Percentiles rank a stretch among this genome's conserved stretches.
These are phyloP conservation scores for Saccharomycopsis schoenii DNA, from an alignment of 805 yeast genomes.

Conservation along the genomic window DNA sequence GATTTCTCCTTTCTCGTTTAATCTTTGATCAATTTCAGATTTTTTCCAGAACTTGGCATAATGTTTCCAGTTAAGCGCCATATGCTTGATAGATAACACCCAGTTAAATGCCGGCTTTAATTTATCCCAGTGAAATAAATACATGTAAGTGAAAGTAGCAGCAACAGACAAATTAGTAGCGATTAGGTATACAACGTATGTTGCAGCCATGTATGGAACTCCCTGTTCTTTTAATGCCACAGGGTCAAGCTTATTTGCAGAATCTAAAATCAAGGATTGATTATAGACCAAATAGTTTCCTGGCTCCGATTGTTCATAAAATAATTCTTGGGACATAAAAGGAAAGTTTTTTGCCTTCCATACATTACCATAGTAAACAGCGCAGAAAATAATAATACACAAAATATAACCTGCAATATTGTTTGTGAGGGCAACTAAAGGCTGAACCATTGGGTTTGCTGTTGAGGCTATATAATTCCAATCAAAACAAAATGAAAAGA, in stretches of 20 bases:
- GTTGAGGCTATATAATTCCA: background rate
- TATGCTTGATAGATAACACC: background rate
- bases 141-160: conserved; percentile 37
- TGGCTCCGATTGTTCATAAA: conserved; percentile 19
- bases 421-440: background rate
- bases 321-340: conserved; percentile 27
- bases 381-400: conserved; percentile 10
- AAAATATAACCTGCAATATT: background rate
- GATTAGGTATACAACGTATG: background rate
- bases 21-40: conserved; percentile 28
- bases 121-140: conserved; percentile 10
- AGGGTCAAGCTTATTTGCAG: background rate
- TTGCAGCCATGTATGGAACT: background rate
- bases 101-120: conserved; percentile 3
- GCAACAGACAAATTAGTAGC: conserved; percentile 38
- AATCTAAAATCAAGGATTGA: background rate
- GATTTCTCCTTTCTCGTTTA: conserved; percentile 31
- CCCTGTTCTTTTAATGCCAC: background rate
- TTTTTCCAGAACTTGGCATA: background rate
- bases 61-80: background rate
- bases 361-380: conserved; percentile 27
- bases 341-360: conserved; percentile 27
- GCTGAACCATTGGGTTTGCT: background rate
- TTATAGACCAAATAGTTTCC: background rate
- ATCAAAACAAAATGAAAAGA: background rate